phyloP scores from a whole-genome alignment of 192 early-diverging fungal species.

The Pecoramyces ruminantium region DNA sequence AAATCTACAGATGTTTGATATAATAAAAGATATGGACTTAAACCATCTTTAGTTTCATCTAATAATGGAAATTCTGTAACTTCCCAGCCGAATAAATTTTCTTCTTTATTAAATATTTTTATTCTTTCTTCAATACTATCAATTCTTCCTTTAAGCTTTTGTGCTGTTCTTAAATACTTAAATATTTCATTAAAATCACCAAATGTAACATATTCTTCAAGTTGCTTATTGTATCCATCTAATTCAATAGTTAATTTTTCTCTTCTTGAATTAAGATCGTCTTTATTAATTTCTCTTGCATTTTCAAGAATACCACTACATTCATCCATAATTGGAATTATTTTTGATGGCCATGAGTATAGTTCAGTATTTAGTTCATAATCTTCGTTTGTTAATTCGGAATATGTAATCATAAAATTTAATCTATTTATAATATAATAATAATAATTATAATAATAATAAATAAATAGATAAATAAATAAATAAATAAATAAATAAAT shows the following conservation, averaged over 20 bases:
- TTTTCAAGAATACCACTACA: constrained; percentile 21
- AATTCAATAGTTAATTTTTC: constrained; percentile 30
- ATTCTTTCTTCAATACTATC: constrained; percentile 30
- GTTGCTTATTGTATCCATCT: constrained; percentile 36
- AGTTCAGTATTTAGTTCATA: constrained; percentile 34
- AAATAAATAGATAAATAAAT: too few relatives aligned
- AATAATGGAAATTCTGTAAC: constrained; percentile 25
- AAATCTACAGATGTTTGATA: constrained; percentile 47
- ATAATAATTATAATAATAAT: too few relatives aligned
- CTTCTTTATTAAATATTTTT: constrained; percentile 28
- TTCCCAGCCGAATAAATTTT: constrained; percentile 40
- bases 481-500: too few relatives aligned
- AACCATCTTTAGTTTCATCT: constrained; percentile 12
- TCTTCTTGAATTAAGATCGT: constrained; percentile 29
- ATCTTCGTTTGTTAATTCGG: constrained; percentile 31
- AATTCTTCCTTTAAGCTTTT: constrained; percentile 31
- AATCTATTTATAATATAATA: constrained; percentile 14
- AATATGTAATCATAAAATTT: constrained; percentile 39
- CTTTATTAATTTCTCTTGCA: constrained; percentile 26
- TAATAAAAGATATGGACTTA: constrained; percentile 30
- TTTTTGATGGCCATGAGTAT: constrained; percentile 37
- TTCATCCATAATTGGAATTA: constrained; percentile 26
- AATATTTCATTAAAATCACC: constrained; percentile 38
- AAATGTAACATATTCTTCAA: constrained; percentile 37
- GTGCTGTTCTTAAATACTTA: constrained; percentile 39